Evolutionary conservation across 75 land plant genomes (phyloP), one percentile per base, ranked within the genome.

Genomic region (Cupressus sempervirens): DNA sequence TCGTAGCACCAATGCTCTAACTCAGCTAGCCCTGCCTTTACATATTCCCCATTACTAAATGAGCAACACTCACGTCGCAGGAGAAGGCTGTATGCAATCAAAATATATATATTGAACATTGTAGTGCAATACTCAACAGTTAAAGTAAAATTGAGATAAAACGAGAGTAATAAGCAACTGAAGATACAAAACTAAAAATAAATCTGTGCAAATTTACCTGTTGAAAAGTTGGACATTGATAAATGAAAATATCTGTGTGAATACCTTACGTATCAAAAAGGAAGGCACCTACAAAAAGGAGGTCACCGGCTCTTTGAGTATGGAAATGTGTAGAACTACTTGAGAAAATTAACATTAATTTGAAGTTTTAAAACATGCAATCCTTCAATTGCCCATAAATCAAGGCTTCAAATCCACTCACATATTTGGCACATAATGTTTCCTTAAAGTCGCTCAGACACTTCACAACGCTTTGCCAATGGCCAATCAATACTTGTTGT

Each of bases 31-130:
- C 99, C 99, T 83, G 99, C 98, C 83, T 96, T 97, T 32, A 97
- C 98, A 89, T 92, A 97, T 75, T 97, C 99, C 40, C 98, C 99
- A 88, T 97, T 97, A 87, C 96, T 97, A 80, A 97, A 96, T 80
- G 98, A 97, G 85, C 99, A 97, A 75, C 99, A 97, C 80, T 97
- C 99, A 30, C 99, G 90, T 75, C 98, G 85, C 86, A 97, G 85
- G 20, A 97, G 91, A 87, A 97, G 93, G 76, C 99, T 97, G 87
- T 62, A 46, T 52, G 32, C 18, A 20, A 38, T 38, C 12, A 48
- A 7, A 85, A 87, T 16, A 72, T 45, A 18, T 3, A 29, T 14
- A n/a, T 8, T 48, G 12, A 29, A 11, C 26, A 20, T n/a, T 30
- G 1, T 35, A 83, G 7, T 46, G 1, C 65, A 88, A n/a, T n/a